Base-by-base conservation (phyloP, 192 early-diverging fungal species). In the Linderina pennispora region DNA sequence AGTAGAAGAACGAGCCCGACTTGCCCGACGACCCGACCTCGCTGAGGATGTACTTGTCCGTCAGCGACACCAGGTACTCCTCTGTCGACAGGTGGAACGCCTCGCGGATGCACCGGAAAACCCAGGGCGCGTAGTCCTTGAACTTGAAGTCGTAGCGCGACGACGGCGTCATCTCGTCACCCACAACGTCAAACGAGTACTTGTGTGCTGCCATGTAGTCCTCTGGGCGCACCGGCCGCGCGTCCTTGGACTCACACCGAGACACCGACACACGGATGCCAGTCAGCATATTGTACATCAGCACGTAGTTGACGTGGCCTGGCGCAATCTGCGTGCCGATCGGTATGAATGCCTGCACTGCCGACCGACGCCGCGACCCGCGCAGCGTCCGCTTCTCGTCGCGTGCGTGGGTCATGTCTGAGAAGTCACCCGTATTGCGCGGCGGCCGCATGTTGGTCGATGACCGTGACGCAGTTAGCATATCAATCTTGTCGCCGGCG, bases 231-330 rank as follows among this genome's bases (percentile, higher is more conserved):
- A 97, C 69, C 0, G 80, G 74, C 8, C 90, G 80, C 26, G 78
- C 59, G 13, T 82, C 80, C 66, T 95, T 97, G 23, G 91, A 89
- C 44, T 82, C 80, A 52, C 87, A 90, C 20, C 95, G 80, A 17
- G 87, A 88, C 9, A 91, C 88, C 13, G 87, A 84, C 15, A 95
- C 84, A 15, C 95, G 80, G 55, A 98, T 94, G 10, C 95, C 93
- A 1, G 91, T 98, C 21, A 98, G 75, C 95, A 98, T 98, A 50
- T 97, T 92, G 75, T 93, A 97, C 94, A 98, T 98, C 11, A 97
- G 76, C 40, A 90, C 82, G 56, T 94, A 98, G 67, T 98, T 96
- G 13, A 77, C 84, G 65, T 98, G 95, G n/a, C 86, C 91, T 42
- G 94, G 90, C 19, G 84, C 84, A 32, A 98, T 91, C 25, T 83